phyloP scores from a whole-genome alignment of 1,139 yeast species.

The Starmera stellimalicola region DNA sequence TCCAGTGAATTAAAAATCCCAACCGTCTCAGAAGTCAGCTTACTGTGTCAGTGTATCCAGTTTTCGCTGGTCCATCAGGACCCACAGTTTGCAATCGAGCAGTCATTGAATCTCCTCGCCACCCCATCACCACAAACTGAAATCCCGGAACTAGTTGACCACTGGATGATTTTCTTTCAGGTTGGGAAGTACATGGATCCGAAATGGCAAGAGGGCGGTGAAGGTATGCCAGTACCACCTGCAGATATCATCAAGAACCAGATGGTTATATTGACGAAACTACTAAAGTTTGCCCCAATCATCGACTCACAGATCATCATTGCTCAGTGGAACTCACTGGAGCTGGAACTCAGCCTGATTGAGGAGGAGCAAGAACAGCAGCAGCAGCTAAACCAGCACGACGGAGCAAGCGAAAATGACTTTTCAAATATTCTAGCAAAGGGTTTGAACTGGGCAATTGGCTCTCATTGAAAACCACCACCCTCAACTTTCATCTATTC shows the following conservation, averaged over 20 bases:
- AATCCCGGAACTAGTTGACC: slow-evolving; percentile 20
- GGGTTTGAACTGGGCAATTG: slow-evolving; percentile 47
- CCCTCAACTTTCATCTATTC: too few species aligned
- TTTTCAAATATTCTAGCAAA: slow-evolving; percentile 35
- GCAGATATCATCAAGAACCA: slow-evolving; percentile 31
- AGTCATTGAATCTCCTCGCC: slow-evolving; percentile 23
- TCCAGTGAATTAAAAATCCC: slow-evolving; percentile 23
- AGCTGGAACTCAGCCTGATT: slow-evolving; percentile 23
- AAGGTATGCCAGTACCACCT: slow-evolving; percentile 13
- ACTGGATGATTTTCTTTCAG: slow-evolving; percentile 57
- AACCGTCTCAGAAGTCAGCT: slow-evolving; percentile 5
- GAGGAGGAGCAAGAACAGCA: slow-evolving; percentile 7
- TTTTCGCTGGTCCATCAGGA: slow-evolving; percentile 45
- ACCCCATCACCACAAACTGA: slow-evolving; percentile 1
- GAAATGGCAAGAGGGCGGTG: slow-evolving; percentile 32
- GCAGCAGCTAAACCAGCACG: not conserved
- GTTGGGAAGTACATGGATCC: slow-evolving; percentile 38
- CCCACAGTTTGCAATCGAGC: slow-evolving; percentile 40
- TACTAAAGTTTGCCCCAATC: slow-evolving; percentile 33
- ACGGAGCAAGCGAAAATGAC: slow-evolving; percentile 5
- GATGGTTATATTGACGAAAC: slow-evolving; percentile 37
- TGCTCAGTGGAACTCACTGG: slow-evolving; percentile 34
- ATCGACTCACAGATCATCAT: slow-evolving; percentile 29
- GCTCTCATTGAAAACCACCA: too few species aligned
- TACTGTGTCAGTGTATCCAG: slow-evolving; percentile 35